Base-by-base conservation (phyloP, 768 basidiomycete species). In the Phylloporus scabripes region DNA sequence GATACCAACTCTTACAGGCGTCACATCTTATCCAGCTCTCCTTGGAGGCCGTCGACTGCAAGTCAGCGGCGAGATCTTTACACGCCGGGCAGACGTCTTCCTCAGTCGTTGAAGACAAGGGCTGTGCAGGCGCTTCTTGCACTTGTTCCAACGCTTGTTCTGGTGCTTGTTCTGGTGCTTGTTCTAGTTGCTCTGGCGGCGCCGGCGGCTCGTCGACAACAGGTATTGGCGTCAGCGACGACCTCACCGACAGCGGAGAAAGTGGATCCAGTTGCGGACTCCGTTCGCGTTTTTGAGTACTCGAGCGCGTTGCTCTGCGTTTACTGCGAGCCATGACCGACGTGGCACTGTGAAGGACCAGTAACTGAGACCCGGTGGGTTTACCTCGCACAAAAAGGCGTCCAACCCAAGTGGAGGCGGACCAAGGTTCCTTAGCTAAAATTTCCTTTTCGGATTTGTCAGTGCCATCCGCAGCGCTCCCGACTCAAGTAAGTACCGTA, bases 11-110 rank as follows among this genome's bases (percentile, higher is more conserved):
- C 67, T 83, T 84, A 72, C 87, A 90, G 18, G 77, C 76, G 59
- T 91, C 89, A 63, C 91, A 93, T 54, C 81, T 71, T 48, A 92
- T 81, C 91, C 90, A 93, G 58, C 72, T 80, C 54, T 88, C 86
- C 63, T 84, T 83, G 53, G 80, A 77, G 45, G 69, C 72, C 3
- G 70, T 62, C 21, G 62, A 63, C 26, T 68, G 58, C 15, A 65
- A 46, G 45, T 63, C 60, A 17, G 41, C 18, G 9, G 64, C 53
- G 33, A 68, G 62, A 39, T 65, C 63, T 42, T 72, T 71, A 61
- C 81, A 83, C 10, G 79, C 76, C 11, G 81, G 81, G 59, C 81
- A 83, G 24, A 20, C 53, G 38, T 68, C 71, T 50, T 68, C 66
- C 47, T 65, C 56, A 36, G 56, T 53, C 9, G 48, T 45, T 39